These are phyloP conservation scores for Termitomyces sp. DNA, from an alignment of 768 basidiomycete genomes.

Conservation along the genomic window DNA sequence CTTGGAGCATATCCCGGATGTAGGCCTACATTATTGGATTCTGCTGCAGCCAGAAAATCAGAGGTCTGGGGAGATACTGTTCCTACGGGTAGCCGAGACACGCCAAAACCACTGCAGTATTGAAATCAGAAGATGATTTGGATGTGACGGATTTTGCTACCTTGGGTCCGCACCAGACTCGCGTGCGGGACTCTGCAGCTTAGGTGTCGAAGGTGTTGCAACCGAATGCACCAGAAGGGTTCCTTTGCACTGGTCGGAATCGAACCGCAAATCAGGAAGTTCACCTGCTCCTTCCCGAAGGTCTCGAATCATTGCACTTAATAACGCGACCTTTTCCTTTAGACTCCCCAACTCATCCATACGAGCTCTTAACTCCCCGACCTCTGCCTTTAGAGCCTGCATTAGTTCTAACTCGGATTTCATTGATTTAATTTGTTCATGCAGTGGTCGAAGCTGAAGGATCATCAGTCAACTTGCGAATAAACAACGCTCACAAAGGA, in stretches of 20 bases:
- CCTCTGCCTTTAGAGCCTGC: constrained; percentile 26
- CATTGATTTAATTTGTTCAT: constrained; percentile 41
- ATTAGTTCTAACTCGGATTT: constrained; percentile 37
- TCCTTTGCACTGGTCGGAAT: constrained; percentile 18
- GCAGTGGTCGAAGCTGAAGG: constrained; percentile 43
- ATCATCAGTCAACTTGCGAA: background rate
- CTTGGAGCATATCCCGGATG: constrained; percentile 38
- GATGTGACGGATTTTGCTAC: background rate
- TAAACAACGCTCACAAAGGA: background rate
- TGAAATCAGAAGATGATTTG: constrained; percentile 5
- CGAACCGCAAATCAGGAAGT: constrained; percentile 14
- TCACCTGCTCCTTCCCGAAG: constrained; percentile 20
- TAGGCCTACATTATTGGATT: constrained; percentile 8
- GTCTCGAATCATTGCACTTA: constrained; percentile 24
- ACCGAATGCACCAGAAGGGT: background rate
- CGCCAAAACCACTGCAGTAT: constrained; percentile 10
- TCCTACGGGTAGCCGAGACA: constrained; percentile 3
- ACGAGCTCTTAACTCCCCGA: constrained; percentile 26
- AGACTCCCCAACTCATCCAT: constrained; percentile 25
- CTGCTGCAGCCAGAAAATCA: background rate
- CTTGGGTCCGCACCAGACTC: background rate
- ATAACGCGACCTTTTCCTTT: constrained; percentile 29
- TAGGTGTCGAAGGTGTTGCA: constrained; percentile 10
- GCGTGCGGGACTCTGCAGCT: background rate
- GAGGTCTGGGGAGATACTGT: background rate